Evolutionary conservation across 139 green algal species (phyloP).

Genomic region (Chlorella sp.): DNA sequence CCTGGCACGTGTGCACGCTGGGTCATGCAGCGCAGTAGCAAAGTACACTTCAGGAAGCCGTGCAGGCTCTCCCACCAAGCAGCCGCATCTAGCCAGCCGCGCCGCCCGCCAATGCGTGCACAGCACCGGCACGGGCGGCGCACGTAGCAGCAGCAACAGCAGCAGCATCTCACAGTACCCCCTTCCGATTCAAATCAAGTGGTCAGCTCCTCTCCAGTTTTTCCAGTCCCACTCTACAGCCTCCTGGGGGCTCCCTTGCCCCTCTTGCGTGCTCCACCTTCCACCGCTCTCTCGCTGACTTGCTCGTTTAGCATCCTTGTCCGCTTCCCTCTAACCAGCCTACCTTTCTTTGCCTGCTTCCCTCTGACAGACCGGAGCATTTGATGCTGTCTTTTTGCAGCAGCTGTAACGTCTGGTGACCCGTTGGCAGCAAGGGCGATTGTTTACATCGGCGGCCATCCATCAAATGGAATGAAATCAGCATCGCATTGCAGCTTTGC

Average conservation of each 20-base stretch:
- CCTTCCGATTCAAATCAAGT: slow-evolving; percentile 19
- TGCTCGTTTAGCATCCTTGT: too few relatives aligned
- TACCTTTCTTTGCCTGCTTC: not conserved
- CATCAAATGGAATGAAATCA: too few relatives aligned
- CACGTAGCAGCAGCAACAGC: not conserved
- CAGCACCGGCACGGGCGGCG: not conserved
- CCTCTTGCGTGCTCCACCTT: not conserved
- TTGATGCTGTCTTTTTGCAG: too few relatives aligned
- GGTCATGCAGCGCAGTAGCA: too few relatives aligned
- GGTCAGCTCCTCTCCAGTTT: not conserved
- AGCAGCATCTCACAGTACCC: not conserved
- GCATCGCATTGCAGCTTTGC: too few relatives aligned
- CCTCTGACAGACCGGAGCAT: too few relatives aligned
- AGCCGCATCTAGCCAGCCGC: not conserved
- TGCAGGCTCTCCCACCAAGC: not conserved
- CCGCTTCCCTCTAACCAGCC: not conserved
- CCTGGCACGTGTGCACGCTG: too few relatives aligned
- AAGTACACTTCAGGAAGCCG: too few relatives aligned
- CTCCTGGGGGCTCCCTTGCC: too few relatives aligned
- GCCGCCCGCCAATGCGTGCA: not conserved
- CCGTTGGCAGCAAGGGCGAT: too few relatives aligned
- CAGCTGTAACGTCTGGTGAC: too few relatives aligned
- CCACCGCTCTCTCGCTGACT: not conserved
- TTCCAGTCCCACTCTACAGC: not conserved
- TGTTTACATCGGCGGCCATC: too few relatives aligned